Conservation (phyloP, 352 stramenopile genomes). For the Globisporangium splendens region DNA sequence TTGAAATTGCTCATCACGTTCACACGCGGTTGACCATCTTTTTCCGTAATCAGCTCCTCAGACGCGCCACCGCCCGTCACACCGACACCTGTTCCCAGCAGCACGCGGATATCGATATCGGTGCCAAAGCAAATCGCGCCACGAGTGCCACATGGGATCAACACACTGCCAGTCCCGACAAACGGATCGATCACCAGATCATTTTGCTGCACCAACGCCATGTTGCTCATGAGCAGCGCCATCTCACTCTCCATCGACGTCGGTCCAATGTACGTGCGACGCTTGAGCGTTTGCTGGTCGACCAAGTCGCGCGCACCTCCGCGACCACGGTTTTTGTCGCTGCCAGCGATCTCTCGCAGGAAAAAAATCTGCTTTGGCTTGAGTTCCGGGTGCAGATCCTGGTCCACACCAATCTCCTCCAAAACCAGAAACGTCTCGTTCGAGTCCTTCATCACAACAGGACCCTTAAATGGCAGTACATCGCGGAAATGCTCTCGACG, state of each 20-base stretch:
- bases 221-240: constrained; percentile 94
- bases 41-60: constrained; percentile 15
- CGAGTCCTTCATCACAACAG: constrained; percentile 67
- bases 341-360: constrained; percentile 62
- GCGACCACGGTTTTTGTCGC: constrained; percentile 67
- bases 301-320: constrained; percentile 73
- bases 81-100: constrained; percentile 88
- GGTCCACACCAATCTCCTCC: constrained; percentile 66
- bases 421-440: constrained; percentile 73
- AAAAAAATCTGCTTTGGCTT: constrained; percentile 70
- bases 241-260: constrained; percentile 98
- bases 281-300: constrained; percentile 92
- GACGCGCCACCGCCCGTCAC: constrained; percentile 31
- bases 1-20: constrained; percentile 89
- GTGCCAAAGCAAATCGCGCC: constrained; percentile 93
- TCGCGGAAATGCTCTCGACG: constrained; percentile 48
- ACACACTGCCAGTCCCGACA: constrained; percentile 96
- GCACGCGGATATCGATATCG: constrained; percentile 96
- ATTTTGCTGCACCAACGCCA: constrained; percentile 61
- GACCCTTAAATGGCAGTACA: constrained; percentile 59
- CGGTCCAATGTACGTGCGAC: constrained; percentile 93
- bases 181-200: constrained; percentile 95
- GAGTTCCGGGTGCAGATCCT: constrained; percentile 26
- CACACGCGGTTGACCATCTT: constrained; percentile 29
- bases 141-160: constrained; percentile 92